phyloP scores from a whole-genome alignment of 2,329 filamentous ascomycete species.

The Aspergillus awamori region DNA sequence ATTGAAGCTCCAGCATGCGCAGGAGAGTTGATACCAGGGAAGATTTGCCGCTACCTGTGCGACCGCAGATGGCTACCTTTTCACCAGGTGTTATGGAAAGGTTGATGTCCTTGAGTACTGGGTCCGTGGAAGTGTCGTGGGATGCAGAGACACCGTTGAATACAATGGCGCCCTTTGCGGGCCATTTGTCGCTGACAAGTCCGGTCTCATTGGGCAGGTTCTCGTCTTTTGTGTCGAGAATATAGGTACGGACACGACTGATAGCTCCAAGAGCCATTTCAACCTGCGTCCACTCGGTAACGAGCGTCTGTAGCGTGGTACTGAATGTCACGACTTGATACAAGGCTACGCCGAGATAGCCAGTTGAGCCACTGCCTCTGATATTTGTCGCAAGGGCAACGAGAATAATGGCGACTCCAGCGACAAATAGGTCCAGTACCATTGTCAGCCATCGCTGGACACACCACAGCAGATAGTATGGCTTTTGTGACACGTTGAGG shows the following conservation, averaged over 20 bases:
- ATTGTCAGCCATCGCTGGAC: slow-evolving; percentile 50
- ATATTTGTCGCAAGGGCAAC: slow-evolving; percentile 47
- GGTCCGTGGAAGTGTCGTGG: slow-evolving; percentile 15
- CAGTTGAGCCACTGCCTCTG: slow-evolving; percentile 39
- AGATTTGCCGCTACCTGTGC: slow-evolving; percentile 29
- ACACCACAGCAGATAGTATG: slow-evolving; percentile 51
- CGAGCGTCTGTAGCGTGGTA: slow-evolving; percentile 46
- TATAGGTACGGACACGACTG: slow-evolving; percentile 56
- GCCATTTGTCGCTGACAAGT: slow-evolving; percentile 24
- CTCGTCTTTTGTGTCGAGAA: slow-evolving; percentile 33
- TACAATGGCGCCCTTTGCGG: slow-evolving; percentile 22
- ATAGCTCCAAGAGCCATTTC: slow-evolving; percentile 61
- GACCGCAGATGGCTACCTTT: slow-evolving; percentile 40
- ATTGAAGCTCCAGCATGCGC: slow-evolving; percentile 30
- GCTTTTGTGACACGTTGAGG: slow-evolving; percentile 47
- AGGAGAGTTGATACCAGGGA: slow-evolving; percentile 29
- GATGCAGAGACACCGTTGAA: slow-evolving; percentile 23
- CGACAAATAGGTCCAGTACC: slow-evolving; percentile 50
- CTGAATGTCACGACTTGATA: slow-evolving; percentile 52
- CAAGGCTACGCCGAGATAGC: slow-evolving; percentile 51
- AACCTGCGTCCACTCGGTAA: slow-evolving; percentile 56
- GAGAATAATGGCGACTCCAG: slow-evolving; percentile 45
- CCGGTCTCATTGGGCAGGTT: not conserved
- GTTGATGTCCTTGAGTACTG: slow-evolving; percentile 31
- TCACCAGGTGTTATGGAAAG: slow-evolving; percentile 33